Conservation (phyloP, 2,329 filamentous ascomycete species). For the Beauveria asiatica region DNA sequence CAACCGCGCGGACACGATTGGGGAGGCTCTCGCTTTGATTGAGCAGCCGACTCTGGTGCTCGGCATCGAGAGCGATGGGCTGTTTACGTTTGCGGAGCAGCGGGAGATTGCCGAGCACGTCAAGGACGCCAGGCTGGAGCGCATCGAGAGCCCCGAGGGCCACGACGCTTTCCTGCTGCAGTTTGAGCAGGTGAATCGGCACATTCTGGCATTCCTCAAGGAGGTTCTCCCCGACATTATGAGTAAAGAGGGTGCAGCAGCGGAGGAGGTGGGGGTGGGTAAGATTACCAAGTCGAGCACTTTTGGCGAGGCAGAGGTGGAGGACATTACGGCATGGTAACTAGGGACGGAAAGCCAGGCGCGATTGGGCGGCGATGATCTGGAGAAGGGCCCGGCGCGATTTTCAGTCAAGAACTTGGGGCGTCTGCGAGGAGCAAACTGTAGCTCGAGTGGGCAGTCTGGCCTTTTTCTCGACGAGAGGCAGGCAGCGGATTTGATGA, state of each 20-base stretch:
- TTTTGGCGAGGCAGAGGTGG: conserved; percentile 92
- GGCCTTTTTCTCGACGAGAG: neutral
- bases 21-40: conserved; percentile 70
- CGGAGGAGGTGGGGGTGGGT: conserved; percentile 45
- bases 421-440: neutral
- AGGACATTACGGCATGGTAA: conserved; percentile 96
- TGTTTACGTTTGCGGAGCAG: conserved; percentile 97
- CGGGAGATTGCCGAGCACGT: conserved; percentile 81
- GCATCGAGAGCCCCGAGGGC: conserved; percentile 88
- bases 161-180: conserved; percentile 95
- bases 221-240: conserved; percentile 85
- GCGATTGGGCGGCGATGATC: neutral
- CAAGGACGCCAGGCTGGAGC: conserved; percentile 66
- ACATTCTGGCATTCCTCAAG: conserved; percentile 75
- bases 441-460: neutral
- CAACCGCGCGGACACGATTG: conserved; percentile 57
- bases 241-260: conserved; percentile 46
- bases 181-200: conserved; percentile 91
- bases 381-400: neutral
- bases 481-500: too few relatives aligned
- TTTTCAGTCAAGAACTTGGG: neutral
- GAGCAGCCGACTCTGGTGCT: conserved; percentile 85
- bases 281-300: conserved; percentile 76
- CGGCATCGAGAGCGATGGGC: conserved; percentile 88
- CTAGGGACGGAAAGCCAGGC: neutral